These are phyloP conservation scores for Apiospora kogelbergensis DNA, from an alignment of 2,329 filamentous ascomycete species.

Conservation along the genomic window DNA sequence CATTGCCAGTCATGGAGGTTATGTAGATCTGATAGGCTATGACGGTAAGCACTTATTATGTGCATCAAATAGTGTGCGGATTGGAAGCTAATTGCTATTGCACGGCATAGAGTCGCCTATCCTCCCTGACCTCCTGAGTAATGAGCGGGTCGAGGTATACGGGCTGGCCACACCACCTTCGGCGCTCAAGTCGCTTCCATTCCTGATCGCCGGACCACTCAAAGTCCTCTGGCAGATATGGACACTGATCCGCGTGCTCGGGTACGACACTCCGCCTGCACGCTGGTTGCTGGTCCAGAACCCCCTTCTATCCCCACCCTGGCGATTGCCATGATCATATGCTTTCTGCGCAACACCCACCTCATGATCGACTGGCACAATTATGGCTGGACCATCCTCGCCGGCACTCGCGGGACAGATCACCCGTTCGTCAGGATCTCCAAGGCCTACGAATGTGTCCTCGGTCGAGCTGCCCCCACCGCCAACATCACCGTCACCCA, in stretches of 20 bases:
- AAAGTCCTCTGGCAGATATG: constrained; percentile 84
- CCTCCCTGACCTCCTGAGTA: constrained; percentile 72
- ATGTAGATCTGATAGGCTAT: constrained; percentile 86
- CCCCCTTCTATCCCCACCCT: constrained; percentile 94
- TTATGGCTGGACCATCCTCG: constrained; percentile 93
- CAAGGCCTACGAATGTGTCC: constrained; percentile 71
- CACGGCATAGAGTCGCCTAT: constrained; percentile 67
- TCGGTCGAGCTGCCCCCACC: constrained; percentile 66
- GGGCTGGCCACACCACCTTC: constrained; percentile 68
- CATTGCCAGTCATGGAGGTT: constrained; percentile 77
- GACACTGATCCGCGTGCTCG: constrained; percentile 69
- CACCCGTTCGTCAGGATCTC: constrained; percentile 80
- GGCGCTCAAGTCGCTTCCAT: constrained; percentile 69
- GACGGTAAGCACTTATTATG: constrained; percentile 53
- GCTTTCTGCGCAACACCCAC: constrained; percentile 74
- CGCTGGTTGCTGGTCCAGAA: constrained; percentile 93
- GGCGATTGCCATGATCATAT: constrained; percentile 69
- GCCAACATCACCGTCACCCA: constrained; percentile 86
- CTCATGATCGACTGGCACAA: constrained; percentile 98
- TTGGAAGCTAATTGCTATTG: neutral
- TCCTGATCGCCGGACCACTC: constrained; percentile 74
- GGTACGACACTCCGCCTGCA: constrained; percentile 71
- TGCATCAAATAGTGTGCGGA: neutral
- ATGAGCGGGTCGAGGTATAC: constrained; percentile 69
- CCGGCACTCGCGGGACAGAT: constrained; percentile 50